phyloP scores from a whole-genome alignment of 208 protist species.

The Novymonas esmeraldas region DNA sequence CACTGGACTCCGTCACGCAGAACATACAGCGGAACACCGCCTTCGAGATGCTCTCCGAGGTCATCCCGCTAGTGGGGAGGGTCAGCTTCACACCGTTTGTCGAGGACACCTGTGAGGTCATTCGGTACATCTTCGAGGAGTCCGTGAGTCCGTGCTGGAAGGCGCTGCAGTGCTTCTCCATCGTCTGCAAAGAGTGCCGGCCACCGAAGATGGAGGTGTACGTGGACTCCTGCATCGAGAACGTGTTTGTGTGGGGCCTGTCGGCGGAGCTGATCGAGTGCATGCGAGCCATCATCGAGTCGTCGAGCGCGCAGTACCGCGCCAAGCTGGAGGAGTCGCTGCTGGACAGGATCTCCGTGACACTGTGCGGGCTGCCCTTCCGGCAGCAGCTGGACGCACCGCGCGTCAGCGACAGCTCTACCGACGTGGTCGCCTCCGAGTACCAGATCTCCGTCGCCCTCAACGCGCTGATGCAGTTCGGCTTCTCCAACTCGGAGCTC shows the following conservation, averaged over 20 bases:
- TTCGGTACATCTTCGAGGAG: slow-evolving; percentile 52
- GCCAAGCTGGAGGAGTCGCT: slow-evolving; percentile 77
- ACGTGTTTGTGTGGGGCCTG: slow-evolving; percentile 86
- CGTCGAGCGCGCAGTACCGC: slow-evolving; percentile 56
- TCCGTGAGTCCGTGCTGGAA: slow-evolving; percentile 77
- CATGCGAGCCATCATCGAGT: slow-evolving; percentile 81
- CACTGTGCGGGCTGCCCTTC: slow-evolving; percentile 85
- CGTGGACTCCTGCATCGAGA: slow-evolving; percentile 76
- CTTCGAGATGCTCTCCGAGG: slow-evolving; percentile 83
- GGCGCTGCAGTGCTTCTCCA: slow-evolving; percentile 71
- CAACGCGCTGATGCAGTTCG: slow-evolving; percentile 86
- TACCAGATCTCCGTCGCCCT: slow-evolving; percentile 79
- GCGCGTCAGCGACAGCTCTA: slow-evolving; percentile 11
- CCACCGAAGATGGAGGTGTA: slow-evolving; percentile 69
- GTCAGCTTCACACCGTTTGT: slow-evolving; percentile 64
- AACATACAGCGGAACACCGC: slow-evolving; percentile 55
- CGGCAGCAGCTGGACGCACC: slow-evolving; percentile 55
- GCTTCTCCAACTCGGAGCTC: slow-evolving; percentile 87
- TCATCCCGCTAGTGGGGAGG: slow-evolving; percentile 73
- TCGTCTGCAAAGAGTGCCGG: slow-evolving; percentile 60
- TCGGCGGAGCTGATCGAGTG: slow-evolving; percentile 82
- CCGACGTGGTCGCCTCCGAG: slow-evolving; percentile 50
- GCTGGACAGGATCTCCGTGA: slow-evolving; percentile 91
- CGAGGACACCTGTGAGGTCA: slow-evolving; percentile 59
- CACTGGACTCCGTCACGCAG: slow-evolving; percentile 57